Conservation (phyloP, 2,329 filamentous ascomycete species). For the Lasiodiplodia theobromae region DNA sequence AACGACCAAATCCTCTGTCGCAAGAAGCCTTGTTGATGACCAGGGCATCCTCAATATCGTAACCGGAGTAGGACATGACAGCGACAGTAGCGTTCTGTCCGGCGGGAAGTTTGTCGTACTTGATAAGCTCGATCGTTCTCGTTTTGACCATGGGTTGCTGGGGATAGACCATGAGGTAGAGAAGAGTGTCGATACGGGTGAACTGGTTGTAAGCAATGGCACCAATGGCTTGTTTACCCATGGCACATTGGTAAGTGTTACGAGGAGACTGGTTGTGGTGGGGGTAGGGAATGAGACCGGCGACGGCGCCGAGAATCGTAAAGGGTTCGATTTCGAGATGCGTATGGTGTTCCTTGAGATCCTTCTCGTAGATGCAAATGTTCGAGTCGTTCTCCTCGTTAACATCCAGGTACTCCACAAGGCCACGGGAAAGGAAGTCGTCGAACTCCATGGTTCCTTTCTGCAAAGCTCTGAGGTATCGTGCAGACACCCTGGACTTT, state of each 20-base stretch:
- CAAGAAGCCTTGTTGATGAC: slow-evolving; percentile 96
- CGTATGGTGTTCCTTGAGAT: slow-evolving; percentile 83
- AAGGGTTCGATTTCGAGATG: slow-evolving; percentile 99
- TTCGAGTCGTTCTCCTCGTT: slow-evolving; percentile 98
- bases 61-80: slow-evolving; percentile 99
- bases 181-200: slow-evolving; percentile 91
- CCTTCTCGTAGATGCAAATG: slow-evolving; percentile 86
- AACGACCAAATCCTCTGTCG: slow-evolving; percentile 93
- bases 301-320: slow-evolving; percentile 92
- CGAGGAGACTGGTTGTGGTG: slow-evolving; percentile 98
- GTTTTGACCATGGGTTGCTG: slow-evolving; percentile 98
- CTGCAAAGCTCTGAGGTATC: slow-evolving; percentile 81
- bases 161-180: slow-evolving; percentile 97
- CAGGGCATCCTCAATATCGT: slow-evolving; percentile 98
- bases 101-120: slow-evolving; percentile 96
- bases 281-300: slow-evolving; percentile 94
- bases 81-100: slow-evolving; percentile 97
- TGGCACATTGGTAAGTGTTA: slow-evolving; percentile 99
- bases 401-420: slow-evolving; percentile 96
- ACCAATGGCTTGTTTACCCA: slow-evolving; percentile 99
- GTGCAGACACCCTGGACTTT: slow-evolving; percentile 77
- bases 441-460: slow-evolving; percentile 89
- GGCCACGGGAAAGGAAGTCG: slow-evolving; percentile 85
- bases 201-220: slow-evolving; percentile 99
- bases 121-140: slow-evolving; percentile 93